Base-by-base conservation (phyloP, 2,329 filamentous ascomycete species). In the Colletotrichum trifolii region DNA sequence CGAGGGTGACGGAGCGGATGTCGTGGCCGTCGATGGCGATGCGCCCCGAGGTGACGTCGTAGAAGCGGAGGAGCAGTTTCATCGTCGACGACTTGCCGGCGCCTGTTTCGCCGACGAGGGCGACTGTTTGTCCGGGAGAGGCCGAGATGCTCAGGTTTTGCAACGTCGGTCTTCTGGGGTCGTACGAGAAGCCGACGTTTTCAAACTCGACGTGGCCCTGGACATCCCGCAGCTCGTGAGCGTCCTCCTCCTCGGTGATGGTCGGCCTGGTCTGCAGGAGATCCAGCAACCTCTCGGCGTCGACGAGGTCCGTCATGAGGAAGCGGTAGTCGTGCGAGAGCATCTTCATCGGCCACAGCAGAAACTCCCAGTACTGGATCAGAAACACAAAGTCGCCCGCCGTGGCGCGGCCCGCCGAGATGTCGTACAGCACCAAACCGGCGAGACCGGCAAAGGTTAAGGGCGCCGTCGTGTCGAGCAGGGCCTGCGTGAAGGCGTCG, bases 361-460 rank as follows among this genome's bases (percentile, higher is more conserved):
- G 67, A 12, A 71, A 70, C 7, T 77, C 75, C 89, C 89, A 92
- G 74, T 91, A 92, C 39, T 85, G 83, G 13, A 90, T 78, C 34
- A 92, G 75, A 15, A 88, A 88, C 5, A 91, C 85, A 66, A 92
- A 89, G 64, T 83, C 84, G 45, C 88, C 88, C 11, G 89, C 78
- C 0, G 83, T 79, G 48, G 81, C 82, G 8, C 74, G 72, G 1
- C 83, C 83, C 42, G 78, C 77, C 0, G 80, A 76, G 39, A 89
- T 83, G 67, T 85, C 80, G 61, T 83, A 82, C 8, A 84, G 81
- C 3, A 85, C 86, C 12, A 88, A 78, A 54, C 57, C 53, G 1
- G 62, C 62, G 2, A 67, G 40, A 4, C 13, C 17, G 17, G 66
- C 63, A 13, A 68, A 86, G 73, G 72, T 82, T 77, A 68, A 79